phyloP scores from a whole-genome alignment of 1,284 basidiomycete species.

The Tilletia caries region DNA sequence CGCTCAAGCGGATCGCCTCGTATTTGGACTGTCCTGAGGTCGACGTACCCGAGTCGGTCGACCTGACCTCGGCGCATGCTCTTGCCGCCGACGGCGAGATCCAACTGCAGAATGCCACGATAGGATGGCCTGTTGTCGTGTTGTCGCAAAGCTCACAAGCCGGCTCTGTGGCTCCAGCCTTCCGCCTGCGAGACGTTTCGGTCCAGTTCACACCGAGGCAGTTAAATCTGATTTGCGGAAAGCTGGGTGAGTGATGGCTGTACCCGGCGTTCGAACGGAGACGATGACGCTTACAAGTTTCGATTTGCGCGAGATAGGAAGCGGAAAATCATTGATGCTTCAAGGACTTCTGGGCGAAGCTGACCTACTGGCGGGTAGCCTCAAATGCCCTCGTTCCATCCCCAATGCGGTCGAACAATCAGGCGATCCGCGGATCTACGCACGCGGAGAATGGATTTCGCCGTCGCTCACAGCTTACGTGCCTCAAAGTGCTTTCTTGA shows the following conservation, averaged over 20 bases:
- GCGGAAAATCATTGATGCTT: slow-evolving; percentile 46
- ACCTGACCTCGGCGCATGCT: slow-evolving; percentile 60
- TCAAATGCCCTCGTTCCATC: slow-evolving; percentile 58
- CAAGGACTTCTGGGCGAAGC: slow-evolving; percentile 43
- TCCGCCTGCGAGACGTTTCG: slow-evolving; percentile 30
- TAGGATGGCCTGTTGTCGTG: slow-evolving; percentile 53
- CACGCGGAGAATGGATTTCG: neutral
- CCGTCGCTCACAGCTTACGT: slow-evolving; percentile 27
- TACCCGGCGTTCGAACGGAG: neutral
- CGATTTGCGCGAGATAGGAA: slow-evolving; percentile 24
- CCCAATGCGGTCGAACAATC: slow-evolving; percentile 30
- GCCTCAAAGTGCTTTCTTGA: slow-evolving; percentile 51
- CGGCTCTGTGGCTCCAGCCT: slow-evolving; percentile 17
- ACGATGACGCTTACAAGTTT: neutral
- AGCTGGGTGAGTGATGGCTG: neutral
- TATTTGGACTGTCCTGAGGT: slow-evolving; percentile 69
- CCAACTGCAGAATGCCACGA: slow-evolving; percentile 65
- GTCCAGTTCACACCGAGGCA: slow-evolving; percentile 26
- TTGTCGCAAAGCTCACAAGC: neutral
- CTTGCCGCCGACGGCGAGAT: slow-evolving; percentile 57
- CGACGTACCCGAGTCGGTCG: slow-evolving; percentile 63
- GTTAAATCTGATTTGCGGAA: slow-evolving; percentile 43
- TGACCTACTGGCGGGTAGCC: slow-evolving; percentile 42
- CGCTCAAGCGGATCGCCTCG: slow-evolving; percentile 72
- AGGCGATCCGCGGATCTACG: slow-evolving; percentile 41